Evolutionary conservation across 805 yeast genomes (phyloP).

Genomic region (Diddensiella caesifluorescens): DNA sequence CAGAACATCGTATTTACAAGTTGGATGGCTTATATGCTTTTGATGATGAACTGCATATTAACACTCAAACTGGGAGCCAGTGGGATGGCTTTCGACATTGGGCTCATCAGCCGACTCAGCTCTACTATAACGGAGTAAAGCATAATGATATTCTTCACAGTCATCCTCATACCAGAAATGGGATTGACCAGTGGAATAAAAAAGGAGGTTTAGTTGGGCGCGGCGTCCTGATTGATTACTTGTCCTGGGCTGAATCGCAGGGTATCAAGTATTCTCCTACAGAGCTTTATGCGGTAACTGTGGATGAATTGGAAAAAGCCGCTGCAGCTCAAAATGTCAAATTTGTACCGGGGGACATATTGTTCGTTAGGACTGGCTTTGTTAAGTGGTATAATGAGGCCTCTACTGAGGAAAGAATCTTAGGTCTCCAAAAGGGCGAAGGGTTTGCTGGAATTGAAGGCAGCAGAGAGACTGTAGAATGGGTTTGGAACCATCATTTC

Average conservation of each 20-base stretch:
- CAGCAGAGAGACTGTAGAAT: slow-evolving; percentile 1
- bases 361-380: slow-evolving; percentile 4
- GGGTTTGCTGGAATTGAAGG: slow-evolving; percentile 6
- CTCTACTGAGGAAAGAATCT: slow-evolving; percentile 9
- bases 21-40: slow-evolving; percentile 8
- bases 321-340: background rate
- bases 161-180: slow-evolving; percentile 14
- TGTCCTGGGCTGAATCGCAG: background rate
- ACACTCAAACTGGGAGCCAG: slow-evolving; percentile 3
- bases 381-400: background rate
- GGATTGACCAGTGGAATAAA: slow-evolving; percentile 25
- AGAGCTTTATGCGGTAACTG: background rate
- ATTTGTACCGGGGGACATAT: slow-evolving; percentile 1
- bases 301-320: background rate
- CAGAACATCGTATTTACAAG: slow-evolving; percentile 2
- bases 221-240: slow-evolving; percentile 22
- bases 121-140: slow-evolving; percentile 22
- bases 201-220: slow-evolving; percentile 32
- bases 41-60: slow-evolving; percentile 24
- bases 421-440: slow-evolving; percentile 7
- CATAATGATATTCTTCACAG: slow-evolving; percentile 20
- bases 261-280: slow-evolving; percentile 2
- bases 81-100: slow-evolving; percentile 7
- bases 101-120: background rate
- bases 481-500: slow-evolving; percentile 12